Base-by-base conservation (phyloP, 1,284 basidiomycete species). In the Austroboletus novae-zelandiae region DNA sequence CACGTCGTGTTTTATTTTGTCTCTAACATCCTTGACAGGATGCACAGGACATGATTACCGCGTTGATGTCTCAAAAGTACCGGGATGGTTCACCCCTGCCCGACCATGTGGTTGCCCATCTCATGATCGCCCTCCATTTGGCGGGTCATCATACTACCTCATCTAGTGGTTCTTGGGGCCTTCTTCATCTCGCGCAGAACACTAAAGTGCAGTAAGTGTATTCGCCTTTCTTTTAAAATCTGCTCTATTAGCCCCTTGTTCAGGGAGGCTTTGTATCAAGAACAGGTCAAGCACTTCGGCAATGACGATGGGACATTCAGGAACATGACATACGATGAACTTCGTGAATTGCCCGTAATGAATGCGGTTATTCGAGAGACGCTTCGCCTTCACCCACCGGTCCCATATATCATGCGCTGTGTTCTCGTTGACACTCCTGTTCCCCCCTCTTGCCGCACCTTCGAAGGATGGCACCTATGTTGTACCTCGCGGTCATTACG, bases 131-230 rank as follows among this genome's bases (percentile, higher is more conserved):
- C 20, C 79, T 95, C 41, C 83, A 95, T 56, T 95, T 96, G 94
- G 96, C 96, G 36, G 97, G 97, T 27, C 97, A 99, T 73, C 97
- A 99, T 74, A 99, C 97, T 0, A 92, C 89, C 60, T 95, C 94
- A 17, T 89, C 96, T 0, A 91, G 92, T 10, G 84, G 85, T 25
- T 86, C 92, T 5, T 99, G 97, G 97, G 71, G 88, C 15, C 76
- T 99, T 36, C 80, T 98, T 43, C 92, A 97, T 61, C 71, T 99
- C 18, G 96, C 94, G n/a, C 74, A 82, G 57, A 78, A 86, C 50
- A 83, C 83, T 1, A 85, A 93, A 25, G 64, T 96, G 53, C 84
- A 83, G 88, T 91, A 64, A 64, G 20, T 23, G 20, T 23, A 23
- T 23, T 23, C 2, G 5, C 20, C 20, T 23, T 23, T 14, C 14